Evolutionary conservation across 139 green algal genomes (phyloP), one percentile per base, ranked within the genome.

Genomic region (Mesotaenium endlicherianum): DNA sequence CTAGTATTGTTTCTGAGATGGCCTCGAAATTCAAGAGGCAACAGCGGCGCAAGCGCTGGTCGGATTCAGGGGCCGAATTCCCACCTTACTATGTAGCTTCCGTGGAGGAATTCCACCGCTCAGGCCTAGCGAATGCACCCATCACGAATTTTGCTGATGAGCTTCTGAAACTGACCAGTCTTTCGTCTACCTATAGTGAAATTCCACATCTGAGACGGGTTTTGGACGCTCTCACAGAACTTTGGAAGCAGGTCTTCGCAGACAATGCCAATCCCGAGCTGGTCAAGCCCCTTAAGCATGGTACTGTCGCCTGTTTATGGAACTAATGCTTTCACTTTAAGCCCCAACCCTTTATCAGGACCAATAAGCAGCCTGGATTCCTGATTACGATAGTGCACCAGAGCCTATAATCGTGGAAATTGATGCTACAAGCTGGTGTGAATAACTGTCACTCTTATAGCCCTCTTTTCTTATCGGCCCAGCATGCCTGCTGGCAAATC

Each of bases 11-110:
- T n/a, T n/a, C n/a, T n/a, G n/a, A n/a, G n/a, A 85, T 85, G 78
- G 67, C 78, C 20, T 83, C 68, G 4, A 50, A 57, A 4, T 85
- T 85, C 64, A n/a, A 31, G n/a, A 67, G 78, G 17, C 64, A 85
- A 53, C 78, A 85, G 64, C 78, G 71, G 60, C 78, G 78, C 17
- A 75, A 77, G 78, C 60, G 78, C 31, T 85, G 78, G 78, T 36
- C 64, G 16, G 78, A 85, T 40, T 40, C 45, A 20, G 78, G 78
- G 31, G 64, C 44, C 69, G 78, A 44, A 34, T 85, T 85, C 1
- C 78, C 78, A n/a, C 45, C 78, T 16, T 42, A 45, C 38, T 83
- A 83, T 26, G 76, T 82, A 6, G 31, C 6, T 11, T 5, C 43
- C 17, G 43, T 76, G 31, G 47, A 6, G 47, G 6, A 8, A 31